Base-by-base conservation (phyloP, 2,329 filamentous ascomycete species). In the Conoideocrella luteorostrata region DNA sequence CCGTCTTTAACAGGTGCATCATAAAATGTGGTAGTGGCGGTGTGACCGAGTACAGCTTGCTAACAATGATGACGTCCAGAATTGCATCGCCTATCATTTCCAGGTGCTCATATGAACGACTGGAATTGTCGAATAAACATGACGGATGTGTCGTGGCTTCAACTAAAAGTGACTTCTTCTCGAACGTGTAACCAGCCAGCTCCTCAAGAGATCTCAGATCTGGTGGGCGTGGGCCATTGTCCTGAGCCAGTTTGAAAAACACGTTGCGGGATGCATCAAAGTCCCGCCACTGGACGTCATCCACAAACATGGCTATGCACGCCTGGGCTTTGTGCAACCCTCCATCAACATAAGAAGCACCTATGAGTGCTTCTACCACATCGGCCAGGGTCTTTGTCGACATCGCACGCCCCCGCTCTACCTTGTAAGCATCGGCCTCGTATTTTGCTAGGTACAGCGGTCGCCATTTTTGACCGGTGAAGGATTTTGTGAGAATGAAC, bases 71-170 rank as follows among this genome's bases (percentile, higher is more conserved):
- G 52, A 81, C 76, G 62, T 97, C 91, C 0, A 97, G 77, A 3
- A 96, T 70, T 0, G 88, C 78, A 53, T 97, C 91, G 1, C 91
- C 91, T 0, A 96, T 68, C 55, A 93, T 95, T 57, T 96, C 91
- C 1, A 96, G 74, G 0, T 89, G 78, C 52, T 96, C 86, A 11
- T 80, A 73, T 0, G 66, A 65, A 36, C 56, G 53, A n/a, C n/a
- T n/a, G n/a, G n/a, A n/a, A n/a, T n/a, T n/a, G n/a, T n/a, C n/a
- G n/a, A n/a, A n/a, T n/a, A n/a, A n/a, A n/a, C n/a, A n/a, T n/a
- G n/a, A n/a, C n/a, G n/a, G n/a, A n/a, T 12, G 50, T 48, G 2
- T 49, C 46, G 18, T 64, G 3, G 90, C 86, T 64, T 96, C 87
- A 0, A 85, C 56, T 1, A 96, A 71, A 1, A 95, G 68, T 0